A percentile compares a stretch with the other conserved stretches of the same genome.
phyloP scores from a whole-genome alignment of 495 filamentous ascomycete genomes.

The Aspergillus wentii region DNA sequence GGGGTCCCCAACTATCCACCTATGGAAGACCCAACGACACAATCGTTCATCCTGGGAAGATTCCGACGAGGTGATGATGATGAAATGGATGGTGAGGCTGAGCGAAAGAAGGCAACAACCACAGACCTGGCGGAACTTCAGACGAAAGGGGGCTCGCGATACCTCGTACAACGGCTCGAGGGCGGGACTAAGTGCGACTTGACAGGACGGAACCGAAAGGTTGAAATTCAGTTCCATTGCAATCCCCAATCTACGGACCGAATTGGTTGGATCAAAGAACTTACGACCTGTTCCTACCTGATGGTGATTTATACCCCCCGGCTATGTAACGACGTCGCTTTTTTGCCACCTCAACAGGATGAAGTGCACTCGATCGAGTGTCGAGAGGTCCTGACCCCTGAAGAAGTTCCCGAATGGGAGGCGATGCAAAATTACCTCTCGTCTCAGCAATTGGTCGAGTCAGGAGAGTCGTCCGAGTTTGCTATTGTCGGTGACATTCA shows the following conservation, averaged over 20 bases:
- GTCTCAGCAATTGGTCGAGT: conserved; percentile 31
- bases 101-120: conserved; percentile 23
- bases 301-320: conserved; percentile 94
- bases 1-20: conserved; percentile 68
- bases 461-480: conserved; percentile 20
- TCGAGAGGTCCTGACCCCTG: conserved; percentile 56
- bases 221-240: conserved; percentile 94
- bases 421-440: conserved; percentile 40
- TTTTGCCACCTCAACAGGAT: conserved; percentile 78
- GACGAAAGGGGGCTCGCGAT: conserved; percentile 76
- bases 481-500: conserved; percentile 55
- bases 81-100: conserved; percentile 23
- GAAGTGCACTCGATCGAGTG: conserved; percentile 76
- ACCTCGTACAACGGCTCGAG: conserved; percentile 81
- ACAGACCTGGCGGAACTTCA: conserved; percentile 59
- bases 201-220: conserved; percentile 75
- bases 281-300: conserved; percentile 87
- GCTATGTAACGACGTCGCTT: conserved; percentile 88
- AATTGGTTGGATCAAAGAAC: conserved; percentile 93
- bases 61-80: conserved; percentile 31
- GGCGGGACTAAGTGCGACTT: conserved; percentile 90
- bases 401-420: conserved; percentile 57
- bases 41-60: conserved; percentile 75
- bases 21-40: conserved; percentile 66
- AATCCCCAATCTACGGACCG: conserved; percentile 74